Evolutionary conservation across 2,329 filamentous ascomycete species (phyloP).

Genomic region (Colletotrichum plurivorum): DNA sequence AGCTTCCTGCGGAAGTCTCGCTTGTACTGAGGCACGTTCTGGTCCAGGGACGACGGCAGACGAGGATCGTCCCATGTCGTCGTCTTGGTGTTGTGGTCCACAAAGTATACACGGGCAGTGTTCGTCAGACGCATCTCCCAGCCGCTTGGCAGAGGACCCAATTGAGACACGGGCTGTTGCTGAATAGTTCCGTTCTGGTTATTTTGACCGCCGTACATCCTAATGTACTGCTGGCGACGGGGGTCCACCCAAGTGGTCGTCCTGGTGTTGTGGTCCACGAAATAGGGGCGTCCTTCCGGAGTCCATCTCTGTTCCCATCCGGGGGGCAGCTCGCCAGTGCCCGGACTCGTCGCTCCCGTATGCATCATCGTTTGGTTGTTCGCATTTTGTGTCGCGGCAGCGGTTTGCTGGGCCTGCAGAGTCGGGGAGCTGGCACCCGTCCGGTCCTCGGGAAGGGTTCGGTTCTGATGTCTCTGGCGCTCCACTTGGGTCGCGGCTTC

Average conservation of each 20-base stretch:
- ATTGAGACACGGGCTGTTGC: constrained; percentile 96
- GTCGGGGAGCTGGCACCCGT: constrained; percentile 94
- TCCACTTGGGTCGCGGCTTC: constrained; percentile 95
- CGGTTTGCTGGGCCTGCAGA: constrained; percentile 66
- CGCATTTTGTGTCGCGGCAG: constrained; percentile 53
- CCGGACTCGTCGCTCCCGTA: constrained; percentile 93
- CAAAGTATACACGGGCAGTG: constrained; percentile 97
- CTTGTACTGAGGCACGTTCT: constrained; percentile 99
- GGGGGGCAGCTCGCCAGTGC: constrained; percentile 92
- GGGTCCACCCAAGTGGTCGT: constrained; percentile 99
- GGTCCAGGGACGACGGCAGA: constrained; percentile 93
- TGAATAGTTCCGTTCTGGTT: constrained; percentile 90
- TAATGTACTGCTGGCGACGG: constrained; percentile 95
- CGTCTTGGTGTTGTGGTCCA: constrained; percentile 99
- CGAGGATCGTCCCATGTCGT: constrained; percentile 99
- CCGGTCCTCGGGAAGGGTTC: constrained; percentile 94
- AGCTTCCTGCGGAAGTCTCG: constrained; percentile 97
- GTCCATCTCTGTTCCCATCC: constrained; percentile 98
- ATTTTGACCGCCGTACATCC: constrained; percentile 94
- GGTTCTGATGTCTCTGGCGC: constrained; percentile 92
- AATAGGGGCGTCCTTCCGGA: constrained; percentile 94
- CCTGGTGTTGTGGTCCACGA: constrained; percentile 97
- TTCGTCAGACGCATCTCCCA: constrained; percentile 99
- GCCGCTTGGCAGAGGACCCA: constrained; percentile 93
- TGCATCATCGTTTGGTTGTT: constrained; percentile 90